Evolutionary conservation across 2,329 filamentous ascomycete genomes (phyloP).

Genomic region (Chaetothyriales sp.): DNA sequence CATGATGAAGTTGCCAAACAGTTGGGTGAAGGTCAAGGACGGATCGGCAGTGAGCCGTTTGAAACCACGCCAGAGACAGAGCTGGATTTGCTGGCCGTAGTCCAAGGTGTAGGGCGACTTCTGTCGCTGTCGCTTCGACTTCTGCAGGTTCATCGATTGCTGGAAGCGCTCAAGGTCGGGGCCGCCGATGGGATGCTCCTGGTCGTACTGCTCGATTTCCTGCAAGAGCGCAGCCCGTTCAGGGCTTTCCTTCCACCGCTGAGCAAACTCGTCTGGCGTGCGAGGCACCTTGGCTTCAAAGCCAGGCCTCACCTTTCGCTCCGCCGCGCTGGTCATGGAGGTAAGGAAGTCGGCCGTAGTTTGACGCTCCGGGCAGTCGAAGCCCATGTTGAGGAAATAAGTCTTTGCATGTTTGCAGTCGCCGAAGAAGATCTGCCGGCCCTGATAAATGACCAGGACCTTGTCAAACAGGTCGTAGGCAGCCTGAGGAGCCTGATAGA

Average conservation of each 20-base stretch:
- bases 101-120: conserved; percentile 42
- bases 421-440: conserved; percentile 64
- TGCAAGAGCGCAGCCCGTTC: conserved; percentile 28
- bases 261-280: conserved; percentile 54
- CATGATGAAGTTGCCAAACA: conserved; percentile 41
- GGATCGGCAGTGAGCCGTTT: conserved; percentile 53
- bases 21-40: conserved; percentile 47
- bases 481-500: conserved; percentile 40
- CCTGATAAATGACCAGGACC: conserved; percentile 58
- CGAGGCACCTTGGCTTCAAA: conserved; percentile 50
- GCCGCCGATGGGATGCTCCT: conserved; percentile 29
- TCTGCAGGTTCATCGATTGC: conserved; percentile 28
- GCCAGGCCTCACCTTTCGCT: conserved; percentile 42
- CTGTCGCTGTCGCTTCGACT: conserved; percentile 31
- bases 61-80: conserved; percentile 45
- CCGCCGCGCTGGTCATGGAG: conserved; percentile 49
- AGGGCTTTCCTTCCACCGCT: conserved; percentile 39
- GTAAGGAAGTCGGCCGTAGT: conserved; percentile 60
- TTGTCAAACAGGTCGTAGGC: conserved; percentile 57
- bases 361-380: conserved; percentile 51
- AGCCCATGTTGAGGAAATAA: conserved; percentile 58
- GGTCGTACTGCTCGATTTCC: conserved; percentile 32
- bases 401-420: conserved; percentile 42
- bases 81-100: conserved; percentile 40
- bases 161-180: conserved; percentile 27